Evolutionary conservation across 805 yeast species (phyloP).

Genomic region (Metschnikowia lachancei): DNA sequence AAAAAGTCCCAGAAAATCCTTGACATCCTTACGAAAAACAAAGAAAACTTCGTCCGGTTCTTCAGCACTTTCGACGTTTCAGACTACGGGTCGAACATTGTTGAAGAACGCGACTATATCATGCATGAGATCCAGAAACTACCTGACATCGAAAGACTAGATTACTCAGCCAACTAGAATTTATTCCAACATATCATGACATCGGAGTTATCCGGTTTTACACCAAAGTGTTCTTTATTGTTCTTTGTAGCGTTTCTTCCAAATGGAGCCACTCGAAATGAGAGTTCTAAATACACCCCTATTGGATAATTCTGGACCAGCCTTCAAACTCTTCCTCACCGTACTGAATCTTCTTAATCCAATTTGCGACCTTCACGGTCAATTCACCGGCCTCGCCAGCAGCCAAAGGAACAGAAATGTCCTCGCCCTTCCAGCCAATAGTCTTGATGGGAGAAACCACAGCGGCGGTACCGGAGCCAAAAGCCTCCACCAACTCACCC

Average conservation of each 20-base stretch:
- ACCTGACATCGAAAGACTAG: constrained; percentile 52
- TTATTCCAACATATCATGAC: neutral
- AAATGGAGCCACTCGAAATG: neutral
- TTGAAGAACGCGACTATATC: constrained; percentile 79
- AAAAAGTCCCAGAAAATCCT: constrained; percentile 73
- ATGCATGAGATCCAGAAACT: constrained; percentile 67
- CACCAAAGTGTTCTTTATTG: neutral
- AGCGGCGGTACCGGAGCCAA: constrained; percentile 98
- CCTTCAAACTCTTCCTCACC: constrained; percentile 67
- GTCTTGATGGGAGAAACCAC: constrained; percentile 90
- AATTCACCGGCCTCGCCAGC: constrained; percentile 81
- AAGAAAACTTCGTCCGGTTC: constrained; percentile 69
- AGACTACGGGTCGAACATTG: constrained; percentile 62
- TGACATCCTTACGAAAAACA: constrained; percentile 81
- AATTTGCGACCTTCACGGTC: constrained; percentile 71
- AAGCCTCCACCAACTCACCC: constrained; percentile 89
- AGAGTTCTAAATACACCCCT: neutral
- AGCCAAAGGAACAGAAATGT: constrained; percentile 73
- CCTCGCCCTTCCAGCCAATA: constrained; percentile 75
- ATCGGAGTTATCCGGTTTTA: neutral
- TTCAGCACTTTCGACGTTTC: constrained; percentile 62
- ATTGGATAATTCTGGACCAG: constrained; percentile 46
- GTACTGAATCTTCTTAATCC: constrained; percentile 90
- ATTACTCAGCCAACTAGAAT: constrained; percentile 5
- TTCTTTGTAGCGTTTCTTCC: neutral